Percentiles rank a stretch among this genome's conserved stretches.
phyloP scores from a whole-genome alignment of 805 yeast genomes.

The Hemisphaericaspora nanyangensis region DNA sequence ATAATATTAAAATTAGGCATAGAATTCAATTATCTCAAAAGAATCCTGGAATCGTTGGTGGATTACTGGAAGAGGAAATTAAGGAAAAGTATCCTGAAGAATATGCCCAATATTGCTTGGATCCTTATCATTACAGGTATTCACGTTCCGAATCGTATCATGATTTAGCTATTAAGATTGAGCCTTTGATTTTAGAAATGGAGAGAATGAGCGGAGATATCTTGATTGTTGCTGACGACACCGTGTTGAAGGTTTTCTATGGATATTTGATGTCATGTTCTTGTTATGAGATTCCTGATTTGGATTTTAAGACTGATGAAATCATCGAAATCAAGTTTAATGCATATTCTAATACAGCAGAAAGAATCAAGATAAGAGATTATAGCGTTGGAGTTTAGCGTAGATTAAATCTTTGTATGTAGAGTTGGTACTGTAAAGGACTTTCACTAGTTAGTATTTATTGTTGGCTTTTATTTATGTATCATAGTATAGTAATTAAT shows the following conservation, averaged over 20 bases:
- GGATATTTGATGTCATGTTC: slow-evolving; percentile 94
- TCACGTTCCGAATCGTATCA: slow-evolving; percentile 94
- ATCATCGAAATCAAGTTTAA: slow-evolving; percentile 83
- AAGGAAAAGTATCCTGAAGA: slow-evolving; percentile 62
- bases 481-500: no score
- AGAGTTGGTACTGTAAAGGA: no score
- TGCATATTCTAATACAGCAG: slow-evolving; percentile 75
- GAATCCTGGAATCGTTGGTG: slow-evolving; percentile 86
- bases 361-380: slow-evolving; percentile 31
- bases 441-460: no score
- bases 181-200: slow-evolving; percentile 88
- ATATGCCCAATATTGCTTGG: slow-evolving; percentile 57
- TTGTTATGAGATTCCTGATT: slow-evolving; percentile 77
- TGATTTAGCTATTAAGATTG: slow-evolving; percentile 91
- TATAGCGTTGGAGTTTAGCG: background rate
- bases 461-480: background rate
- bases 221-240: slow-evolving; percentile 88
- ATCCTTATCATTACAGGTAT: slow-evolving; percentile 90
- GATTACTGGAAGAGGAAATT: slow-evolving; percentile 59
- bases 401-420: no score
- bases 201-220: slow-evolving; percentile 88
- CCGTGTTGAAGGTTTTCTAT: slow-evolving; percentile 81
- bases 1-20: slow-evolving; percentile 64
- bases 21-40: slow-evolving; percentile 82
- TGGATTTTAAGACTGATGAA: slow-evolving; percentile 76